A percentile compares a stretch with the other conserved stretches of the same genome.
Conservation (phyloP, 768 basidiomycete species). For the Lentinula raphanica region DNA sequence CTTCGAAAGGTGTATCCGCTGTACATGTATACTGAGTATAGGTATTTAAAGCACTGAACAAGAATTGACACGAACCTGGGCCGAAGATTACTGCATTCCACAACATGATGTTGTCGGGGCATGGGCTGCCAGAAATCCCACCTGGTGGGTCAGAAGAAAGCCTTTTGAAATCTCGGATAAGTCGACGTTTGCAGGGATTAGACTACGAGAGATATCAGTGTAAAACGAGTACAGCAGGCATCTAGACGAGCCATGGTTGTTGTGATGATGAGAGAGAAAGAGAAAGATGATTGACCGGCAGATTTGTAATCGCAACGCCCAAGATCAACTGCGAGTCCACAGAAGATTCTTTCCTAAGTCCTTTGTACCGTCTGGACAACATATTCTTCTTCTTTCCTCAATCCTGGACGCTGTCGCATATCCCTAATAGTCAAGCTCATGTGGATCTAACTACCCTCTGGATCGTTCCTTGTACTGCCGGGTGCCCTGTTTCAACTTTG, state of each 20-base stretch:
- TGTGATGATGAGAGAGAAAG: background rate
- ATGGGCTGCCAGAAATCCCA: conserved; percentile 95
- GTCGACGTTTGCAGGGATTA: conserved; percentile 88
- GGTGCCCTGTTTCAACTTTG: no score
- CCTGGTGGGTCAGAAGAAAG: conserved; percentile 92
- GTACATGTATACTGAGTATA: conserved; percentile 5
- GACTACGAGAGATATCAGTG: conserved; percentile 54
- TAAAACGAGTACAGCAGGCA: background rate
- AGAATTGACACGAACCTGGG: conserved; percentile 58
- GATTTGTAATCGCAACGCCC: no score
- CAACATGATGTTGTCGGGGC: conserved; percentile 97
- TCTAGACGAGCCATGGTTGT: background rate
- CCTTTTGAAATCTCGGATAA: conserved; percentile 97
- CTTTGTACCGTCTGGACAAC: no score
- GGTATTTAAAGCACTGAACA: background rate
- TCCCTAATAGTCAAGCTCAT: no score
- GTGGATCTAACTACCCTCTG: no score
- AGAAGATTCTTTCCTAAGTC: no score
- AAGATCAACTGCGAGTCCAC: no score
- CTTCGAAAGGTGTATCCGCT: conserved; percentile 99
- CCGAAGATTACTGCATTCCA: conserved; percentile 99
- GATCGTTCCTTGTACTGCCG: no score
- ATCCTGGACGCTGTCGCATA: no score
- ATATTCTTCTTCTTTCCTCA: no score
- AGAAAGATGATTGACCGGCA: background rate